Evolutionary conservation across 2,329 filamentous ascomycete genomes (phyloP), one percentile per base, ranked within the genome.

Genomic region (Torrubiella hemipterigena): DNA sequence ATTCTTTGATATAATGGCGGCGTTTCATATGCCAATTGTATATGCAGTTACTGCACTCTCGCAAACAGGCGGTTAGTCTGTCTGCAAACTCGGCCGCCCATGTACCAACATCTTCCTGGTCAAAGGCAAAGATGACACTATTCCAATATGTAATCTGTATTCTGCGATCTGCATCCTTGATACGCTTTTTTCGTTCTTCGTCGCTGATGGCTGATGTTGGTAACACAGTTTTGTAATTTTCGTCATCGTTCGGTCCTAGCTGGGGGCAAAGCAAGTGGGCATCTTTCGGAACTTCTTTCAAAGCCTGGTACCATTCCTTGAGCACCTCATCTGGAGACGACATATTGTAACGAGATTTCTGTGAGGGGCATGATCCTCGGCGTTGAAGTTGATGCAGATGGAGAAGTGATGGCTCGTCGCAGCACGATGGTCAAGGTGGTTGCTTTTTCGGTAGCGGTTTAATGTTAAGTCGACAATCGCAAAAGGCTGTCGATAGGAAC

Each of bases 11-110:
- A 39, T 81, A 70, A 33, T 61, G 58, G 37, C 70, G 69, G 38
- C 81, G 77, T 18, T 67, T 69, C 47, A 73, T 74, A 51, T 87
- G 81, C 69, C 82, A 87, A 42, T 77, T 77, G 38, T 75, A 66
- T 31, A 82, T 77, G 48, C 81, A 87, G 31, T 70, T 64, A 32
- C 83, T 72, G 52, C 81, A 87, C 35, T 57, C 63, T 35, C 63
- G 69, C 16, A 87, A 61, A 23, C 69, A 67, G 9, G 58, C 50
- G 39, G 78, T 70, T 14, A 81, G 60, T 14, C 68, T 64, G 5
- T 54, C 45, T 31, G 61, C 66, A 44, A 83, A 80, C 39, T 72
- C 68, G 11, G 65, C 58, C 25, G 77, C 61, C 55, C 78, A 69
- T 36, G 66, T 61, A 17, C 70, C 69, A 4, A 71, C 69, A 30